Percentiles rank a stretch among this genome's conserved stretches.
These are phyloP conservation scores for Cucurbita maxima DNA, from an alignment of 306 rosid species.

Conservation along the genomic window DNA sequence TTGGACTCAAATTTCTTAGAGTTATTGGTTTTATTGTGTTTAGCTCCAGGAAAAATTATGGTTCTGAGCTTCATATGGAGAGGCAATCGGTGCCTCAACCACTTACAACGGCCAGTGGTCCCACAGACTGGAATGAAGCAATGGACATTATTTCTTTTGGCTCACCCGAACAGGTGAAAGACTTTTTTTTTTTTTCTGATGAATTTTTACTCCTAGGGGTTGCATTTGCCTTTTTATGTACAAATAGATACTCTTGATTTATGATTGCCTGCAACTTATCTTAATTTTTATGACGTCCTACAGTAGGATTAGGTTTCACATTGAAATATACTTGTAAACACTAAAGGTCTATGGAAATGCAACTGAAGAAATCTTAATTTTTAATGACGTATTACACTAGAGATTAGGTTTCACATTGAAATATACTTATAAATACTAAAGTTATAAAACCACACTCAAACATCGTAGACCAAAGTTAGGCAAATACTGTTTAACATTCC, in stretches of 20 bases:
- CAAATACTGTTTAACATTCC: neutral
- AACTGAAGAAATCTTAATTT: neutral
- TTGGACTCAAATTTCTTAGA: neutral
- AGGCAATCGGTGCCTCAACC: conserved; percentile 44
- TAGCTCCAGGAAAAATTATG: conserved; percentile 46
- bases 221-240: neutral
- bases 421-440: neutral
- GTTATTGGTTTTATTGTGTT: neutral
- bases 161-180: conserved; percentile 86
- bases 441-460: neutral
- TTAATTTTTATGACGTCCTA: neutral
- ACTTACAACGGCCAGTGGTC: conserved; percentile 45
- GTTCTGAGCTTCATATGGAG: conserved; percentile 53
- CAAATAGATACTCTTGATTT: neutral
- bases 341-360: neutral
- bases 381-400: neutral
- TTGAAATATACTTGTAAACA: neutral
- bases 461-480: neutral
- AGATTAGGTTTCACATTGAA: neutral
- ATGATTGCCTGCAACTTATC: neutral
- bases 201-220: neutral
- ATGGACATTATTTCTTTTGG: conserved; percentile 82
- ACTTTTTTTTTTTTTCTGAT: neutral
- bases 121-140: conserved; percentile 97
- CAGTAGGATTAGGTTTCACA: neutral